Base-by-base conservation (phyloP, 208 protist species). In the Strigomonas culicis region DNA sequence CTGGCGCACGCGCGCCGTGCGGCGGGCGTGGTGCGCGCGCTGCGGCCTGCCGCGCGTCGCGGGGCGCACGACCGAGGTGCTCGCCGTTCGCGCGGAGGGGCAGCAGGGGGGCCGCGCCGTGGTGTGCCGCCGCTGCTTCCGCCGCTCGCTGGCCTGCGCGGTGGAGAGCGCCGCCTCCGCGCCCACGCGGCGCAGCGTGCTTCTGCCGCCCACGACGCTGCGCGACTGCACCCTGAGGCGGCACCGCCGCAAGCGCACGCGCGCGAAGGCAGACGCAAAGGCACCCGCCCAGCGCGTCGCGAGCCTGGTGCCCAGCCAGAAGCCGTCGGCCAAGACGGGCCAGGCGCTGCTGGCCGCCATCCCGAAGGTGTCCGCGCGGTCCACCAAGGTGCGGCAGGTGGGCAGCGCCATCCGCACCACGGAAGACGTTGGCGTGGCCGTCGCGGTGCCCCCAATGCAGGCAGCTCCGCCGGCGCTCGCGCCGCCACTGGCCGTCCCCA, bases 1-100 rank as follows among this genome's bases (percentile, higher is more conserved):
- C 28, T 90, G 88, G 81, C 55, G 57, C 17, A 21, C 77, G 24
- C 32, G 53, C 3, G 59, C 30, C 1, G 68, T 76, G 19, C 73
- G 59, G 7, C 80, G 74, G 6, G 52, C 55, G 21, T 94, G 84
- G 83, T 94, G 88, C 60, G 47, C 60, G 7, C 75, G 72, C 1
- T 94, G 88, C 50, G 84, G 82, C 25, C 51, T 87, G 19, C 56
- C 28, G 10, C 56, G 13, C n/a, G 6, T 60, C 11, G n/a, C 56
- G 11, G 27, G 11, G 4, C 15, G 19, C 13, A 39, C 21, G 17
- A 39, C 28, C 6, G 4, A 17, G 4, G 28, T 28, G 4, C 11
- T 58, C 11, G 4, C n/a, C 10, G 22, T 34, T 2, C 32, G 21
- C 41, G 50, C 17, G 31, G 25, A 22, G 7, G 36, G 13, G 4